These are phyloP conservation scores for Leccinum olivaceopallidum DNA, from an alignment of 768 basidiomycete species.

Conservation along the genomic window DNA sequence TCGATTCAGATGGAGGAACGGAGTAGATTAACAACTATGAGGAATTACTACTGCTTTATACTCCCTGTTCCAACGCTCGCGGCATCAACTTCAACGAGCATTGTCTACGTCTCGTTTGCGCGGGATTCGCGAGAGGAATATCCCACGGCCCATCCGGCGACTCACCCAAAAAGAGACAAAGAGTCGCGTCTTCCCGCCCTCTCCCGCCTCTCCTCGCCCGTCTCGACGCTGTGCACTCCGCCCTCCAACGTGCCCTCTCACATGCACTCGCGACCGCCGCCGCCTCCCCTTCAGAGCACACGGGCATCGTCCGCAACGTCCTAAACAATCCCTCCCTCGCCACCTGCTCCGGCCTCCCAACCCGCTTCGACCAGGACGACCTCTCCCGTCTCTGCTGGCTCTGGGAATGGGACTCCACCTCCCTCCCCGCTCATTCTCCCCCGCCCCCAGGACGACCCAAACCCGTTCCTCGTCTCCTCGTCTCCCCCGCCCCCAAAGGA, in stretches of 20 bases:
- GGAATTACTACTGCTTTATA: too few species aligned
- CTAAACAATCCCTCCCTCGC: constrained; percentile 72
- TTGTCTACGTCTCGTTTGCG: too few species aligned
- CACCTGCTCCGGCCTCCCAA: constrained; percentile 65
- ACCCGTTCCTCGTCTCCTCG: constrained; percentile 64
- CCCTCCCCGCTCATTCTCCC: constrained; percentile 30
- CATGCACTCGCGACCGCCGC: constrained; percentile 84
- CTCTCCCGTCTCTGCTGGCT: constrained; percentile 80
- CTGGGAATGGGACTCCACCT: constrained; percentile 81
- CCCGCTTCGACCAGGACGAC: constrained; percentile 67
- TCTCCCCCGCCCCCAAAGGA: constrained; percentile 47
- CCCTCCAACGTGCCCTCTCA: constrained; percentile 79
- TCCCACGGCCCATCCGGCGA: background rate
- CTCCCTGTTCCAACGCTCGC: too few species aligned
- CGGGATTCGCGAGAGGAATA: too few species aligned
- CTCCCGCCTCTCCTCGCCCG: constrained; percentile 63
- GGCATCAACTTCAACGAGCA: too few species aligned
- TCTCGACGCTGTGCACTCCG: constrained; percentile 62
- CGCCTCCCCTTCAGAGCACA: constrained; percentile 73
- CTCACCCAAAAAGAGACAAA: constrained; percentile 62
- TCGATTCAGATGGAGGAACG: too few species aligned
- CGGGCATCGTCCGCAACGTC: constrained; percentile 76
- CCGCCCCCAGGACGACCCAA: constrained; percentile 52
- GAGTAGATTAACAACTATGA: too few species aligned
- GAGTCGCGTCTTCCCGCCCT: constrained; percentile 47